phyloP scores from a whole-genome alignment of 257 asterid species.

The Capsicum chinense region DNA sequence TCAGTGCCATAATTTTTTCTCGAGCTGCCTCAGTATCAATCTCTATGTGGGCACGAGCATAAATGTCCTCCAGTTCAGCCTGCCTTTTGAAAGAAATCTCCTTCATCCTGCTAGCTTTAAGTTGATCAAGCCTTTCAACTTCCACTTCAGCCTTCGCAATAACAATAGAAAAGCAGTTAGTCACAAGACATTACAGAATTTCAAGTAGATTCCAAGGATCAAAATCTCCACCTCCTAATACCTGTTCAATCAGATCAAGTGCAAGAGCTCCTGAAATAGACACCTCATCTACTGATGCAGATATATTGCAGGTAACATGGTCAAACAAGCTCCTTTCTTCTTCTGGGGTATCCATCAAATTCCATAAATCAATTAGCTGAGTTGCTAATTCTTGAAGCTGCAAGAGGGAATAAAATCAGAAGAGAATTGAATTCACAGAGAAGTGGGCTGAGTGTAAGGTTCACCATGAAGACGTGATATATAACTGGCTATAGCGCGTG shows the following conservation, averaged over 20 bases:
- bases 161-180: conserved; percentile 32
- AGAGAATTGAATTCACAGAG: neutral
- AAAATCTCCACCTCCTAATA: conserved; percentile 27
- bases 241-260: conserved; percentile 84
- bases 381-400: conserved; percentile 97
- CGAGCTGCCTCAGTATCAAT: conserved; percentile 82
- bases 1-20: conserved; percentile 71
- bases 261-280: conserved; percentile 89
- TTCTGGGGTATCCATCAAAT: conserved; percentile 93
- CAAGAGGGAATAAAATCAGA: conserved; percentile 30
- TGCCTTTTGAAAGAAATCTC: conserved; percentile 96
- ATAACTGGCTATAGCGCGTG: neutral
- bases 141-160: conserved; percentile 82
- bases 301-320: conserved; percentile 81
- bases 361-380: conserved; percentile 94
- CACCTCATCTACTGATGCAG: conserved; percentile 89
- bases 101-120: conserved; percentile 94
- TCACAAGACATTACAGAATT: neutral
- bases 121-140: conserved; percentile 94
- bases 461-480: neutral
- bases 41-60: conserved; percentile 86
- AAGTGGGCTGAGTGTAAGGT: neutral
- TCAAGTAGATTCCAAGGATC: neutral
- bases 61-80: conserved; percentile 86
- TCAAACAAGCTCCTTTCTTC: conserved; percentile 74